Conservation (phyloP, 2,329 filamentous ascomycete genomes). For the Fusarium verticillioides region DNA sequence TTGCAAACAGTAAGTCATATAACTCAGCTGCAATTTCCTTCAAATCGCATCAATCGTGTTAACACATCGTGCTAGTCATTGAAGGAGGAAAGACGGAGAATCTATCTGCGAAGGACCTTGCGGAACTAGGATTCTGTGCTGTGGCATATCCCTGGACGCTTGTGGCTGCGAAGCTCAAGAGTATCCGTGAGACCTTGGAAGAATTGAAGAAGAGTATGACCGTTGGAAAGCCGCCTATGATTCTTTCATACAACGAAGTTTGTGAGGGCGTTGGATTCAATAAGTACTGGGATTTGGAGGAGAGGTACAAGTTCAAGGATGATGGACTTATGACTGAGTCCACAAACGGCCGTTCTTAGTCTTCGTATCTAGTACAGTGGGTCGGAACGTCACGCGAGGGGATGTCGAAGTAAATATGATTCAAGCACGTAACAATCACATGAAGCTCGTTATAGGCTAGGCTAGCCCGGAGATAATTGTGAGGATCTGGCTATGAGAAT, state of each 20-base stretch:
- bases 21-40: too few relatives aligned
- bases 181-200: slow-evolving; percentile 51
- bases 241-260: slow-evolving; percentile 57
- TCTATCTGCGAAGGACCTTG: slow-evolving; percentile 48
- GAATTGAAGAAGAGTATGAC: slow-evolving; percentile 55
- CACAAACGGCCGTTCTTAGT: not conserved
- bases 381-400: too few relatives aligned
- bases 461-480: too few relatives aligned
- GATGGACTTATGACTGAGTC: not conserved
- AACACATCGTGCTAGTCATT: slow-evolving; percentile 28
- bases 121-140: slow-evolving; percentile 52
- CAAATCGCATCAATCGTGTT: not conserved
- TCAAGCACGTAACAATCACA: too few relatives aligned
- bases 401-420: too few relatives aligned
- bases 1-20: slow-evolving; percentile 50
- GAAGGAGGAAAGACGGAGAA: slow-evolving; percentile 51
- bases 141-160: slow-evolving; percentile 58
- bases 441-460: too few relatives aligned
- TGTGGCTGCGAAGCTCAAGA: slow-evolving; percentile 56
- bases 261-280: slow-evolving; percentile 59
- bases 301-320: not conserved
- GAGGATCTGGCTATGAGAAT: too few relatives aligned
- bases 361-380: not conserved
- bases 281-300: slow-evolving; percentile 47
- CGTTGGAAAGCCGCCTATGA: slow-evolving; percentile 54